Evolutionary conservation across 176 grass and related monocot genomes (phyloP), one percentile per base, ranked within the genome.

Genomic region (Oryza longistaminata): DNA sequence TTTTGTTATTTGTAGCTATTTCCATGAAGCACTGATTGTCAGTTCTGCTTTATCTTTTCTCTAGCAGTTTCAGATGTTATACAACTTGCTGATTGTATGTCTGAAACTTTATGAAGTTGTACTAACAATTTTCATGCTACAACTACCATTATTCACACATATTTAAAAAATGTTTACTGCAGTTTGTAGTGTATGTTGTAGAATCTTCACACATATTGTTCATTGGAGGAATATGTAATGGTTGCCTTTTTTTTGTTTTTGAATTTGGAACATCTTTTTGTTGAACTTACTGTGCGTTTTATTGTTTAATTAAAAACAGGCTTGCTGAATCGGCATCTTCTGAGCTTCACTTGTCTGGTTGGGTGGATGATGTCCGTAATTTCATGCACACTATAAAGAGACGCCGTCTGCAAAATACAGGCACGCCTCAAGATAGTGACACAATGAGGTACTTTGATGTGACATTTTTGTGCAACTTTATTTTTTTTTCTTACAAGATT

Each of bases 361-460:
- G 97, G 97, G 86, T 87, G 66, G 86, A 99, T 88, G 78, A 81
- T 43, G 93, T 99, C 44, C 31, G 21, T 75, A 89, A 85, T 85
- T 99, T 87, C 68, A 99, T 99, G 93, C 83, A 78, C 33, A 69
- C 82, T 22, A 76, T 69, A 75, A 99, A 99, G 88, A 90, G 75
- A 44, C 81, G 43, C 2, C 53, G 82, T 64, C 49, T 92, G 71
- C 86, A 92, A 88, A 83, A 27, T 55, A 24, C 71, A 66, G 84
- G 1, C 64, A 61, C 11, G 22, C 40, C 64, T 87, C 85, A 67
- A 71, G 88, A 88, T 85, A 76, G 77, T 87, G 81, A 84, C 91
- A 42, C 73, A 55, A 83, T 92, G 64, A 97, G 89, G 94, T 97
- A 12, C 74, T 62, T 17, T 52, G 61, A 58, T 50, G 29, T 85